Percentiles rank a stretch among this genome's conserved stretches.
These are phyloP conservation scores for Mimosa pudica DNA, from an alignment of 306 rosid species.

Conservation along the genomic window DNA sequence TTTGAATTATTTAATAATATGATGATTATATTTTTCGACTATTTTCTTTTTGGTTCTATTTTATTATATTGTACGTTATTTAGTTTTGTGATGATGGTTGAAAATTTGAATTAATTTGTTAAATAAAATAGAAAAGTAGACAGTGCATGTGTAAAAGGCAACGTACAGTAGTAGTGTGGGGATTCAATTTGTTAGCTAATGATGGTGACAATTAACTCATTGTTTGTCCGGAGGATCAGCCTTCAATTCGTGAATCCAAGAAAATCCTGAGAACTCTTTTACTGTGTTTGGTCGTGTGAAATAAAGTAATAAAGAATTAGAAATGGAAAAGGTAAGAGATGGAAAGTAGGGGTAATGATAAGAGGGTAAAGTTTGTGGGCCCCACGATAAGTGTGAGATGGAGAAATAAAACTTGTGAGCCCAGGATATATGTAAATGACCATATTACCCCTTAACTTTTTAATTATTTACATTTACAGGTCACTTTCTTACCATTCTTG, in stretches of 20 bases:
- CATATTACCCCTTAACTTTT: too few relatives aligned
- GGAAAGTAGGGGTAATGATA: too few relatives aligned
- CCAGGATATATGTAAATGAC: too few relatives aligned
- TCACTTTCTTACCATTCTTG: too few relatives aligned
- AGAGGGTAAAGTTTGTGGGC: too few relatives aligned
- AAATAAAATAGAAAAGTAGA: not conserved
- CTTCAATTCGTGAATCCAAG: not conserved
- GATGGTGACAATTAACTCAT: slow-evolving; percentile 37
- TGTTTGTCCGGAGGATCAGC: slow-evolving; percentile 21
- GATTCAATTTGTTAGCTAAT: slow-evolving; percentile 32
- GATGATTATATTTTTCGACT: not conserved
- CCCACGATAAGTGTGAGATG: too few relatives aligned
- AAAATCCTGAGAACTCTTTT: not conserved
- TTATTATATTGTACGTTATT: not conserved
- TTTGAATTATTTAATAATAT: not conserved
- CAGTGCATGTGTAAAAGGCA: not conserved
- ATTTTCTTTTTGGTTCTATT: not conserved
- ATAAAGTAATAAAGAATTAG: too few relatives aligned
- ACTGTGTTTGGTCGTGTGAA: too few relatives aligned
- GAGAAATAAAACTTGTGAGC: too few relatives aligned
- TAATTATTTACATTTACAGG: too few relatives aligned
- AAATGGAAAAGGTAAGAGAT: too few relatives aligned
- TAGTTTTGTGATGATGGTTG: not conserved
- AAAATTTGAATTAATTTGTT: not conserved
- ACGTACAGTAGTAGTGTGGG: slow-evolving; percentile 12